A percentile compares a stretch with the other conserved stretches of the same genome.
Evolutionary conservation across 2,329 filamentous ascomycete genomes (phyloP).

Genomic region (Fonsecaea pugnacius): DNA sequence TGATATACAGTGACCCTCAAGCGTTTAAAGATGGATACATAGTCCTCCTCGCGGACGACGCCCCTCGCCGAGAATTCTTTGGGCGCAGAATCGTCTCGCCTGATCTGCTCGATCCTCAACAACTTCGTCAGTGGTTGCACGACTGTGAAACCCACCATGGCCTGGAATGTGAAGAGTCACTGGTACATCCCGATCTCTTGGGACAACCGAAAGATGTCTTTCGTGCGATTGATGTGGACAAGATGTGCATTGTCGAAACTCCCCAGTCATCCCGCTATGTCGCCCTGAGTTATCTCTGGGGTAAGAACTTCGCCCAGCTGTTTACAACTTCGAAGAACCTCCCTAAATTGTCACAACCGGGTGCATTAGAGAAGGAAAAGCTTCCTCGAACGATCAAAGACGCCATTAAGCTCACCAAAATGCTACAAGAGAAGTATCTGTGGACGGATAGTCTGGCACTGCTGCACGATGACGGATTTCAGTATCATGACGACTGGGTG

Average conservation of each 20-base stretch:
- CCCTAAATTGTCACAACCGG: constrained; percentile 33
- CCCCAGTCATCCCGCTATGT: constrained; percentile 35
- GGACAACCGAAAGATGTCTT: constrained; percentile 33
- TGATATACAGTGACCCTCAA: constrained; percentile 38
- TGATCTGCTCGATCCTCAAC: constrained; percentile 34
- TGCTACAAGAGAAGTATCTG: constrained; percentile 37
- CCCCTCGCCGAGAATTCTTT: constrained; percentile 35
- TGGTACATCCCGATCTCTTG: constrained; percentile 36
- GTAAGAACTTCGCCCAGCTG: constrained; percentile 37
- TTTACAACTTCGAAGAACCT: constrained; percentile 37
- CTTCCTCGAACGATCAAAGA: constrained; percentile 38
- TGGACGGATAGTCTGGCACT: constrained; percentile 39
- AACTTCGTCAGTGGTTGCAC: constrained; percentile 34
- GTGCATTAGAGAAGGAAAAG: constrained; percentile 35
- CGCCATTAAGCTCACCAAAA: constrained; percentile 36
- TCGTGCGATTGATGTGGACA: constrained; percentile 36
- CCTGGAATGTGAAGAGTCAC: constrained; percentile 36
- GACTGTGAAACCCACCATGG: constrained; percentile 36
- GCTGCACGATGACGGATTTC: constrained; percentile 37
- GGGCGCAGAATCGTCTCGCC: constrained; percentile 34
- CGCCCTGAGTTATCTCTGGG: constrained; percentile 39
- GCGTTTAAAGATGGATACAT: constrained; percentile 39
- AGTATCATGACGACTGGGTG: constrained; percentile 39
- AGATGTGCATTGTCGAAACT: constrained; percentile 36
- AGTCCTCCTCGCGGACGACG: constrained; percentile 37